Percentiles rank a stretch among this genome's conserved stretches.
Evolutionary conservation across 768 basidiomycete species (phyloP).

Genomic region (Agaricus subrufescens): DNA sequence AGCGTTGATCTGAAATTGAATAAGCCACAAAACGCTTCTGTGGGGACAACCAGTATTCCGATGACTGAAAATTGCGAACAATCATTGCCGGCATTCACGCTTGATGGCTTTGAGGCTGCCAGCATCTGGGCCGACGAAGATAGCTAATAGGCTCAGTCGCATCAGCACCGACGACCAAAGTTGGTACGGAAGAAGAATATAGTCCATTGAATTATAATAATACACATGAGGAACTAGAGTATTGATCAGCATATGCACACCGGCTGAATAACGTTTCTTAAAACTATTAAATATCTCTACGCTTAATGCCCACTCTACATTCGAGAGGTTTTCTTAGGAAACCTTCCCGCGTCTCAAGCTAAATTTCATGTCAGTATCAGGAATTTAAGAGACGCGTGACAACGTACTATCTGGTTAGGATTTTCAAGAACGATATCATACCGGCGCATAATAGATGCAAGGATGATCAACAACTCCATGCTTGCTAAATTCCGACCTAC

Average conservation of each 20-base stretch:
- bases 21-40: too few relatives aligned
- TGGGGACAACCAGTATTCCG: too few relatives aligned
- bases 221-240: background rate
- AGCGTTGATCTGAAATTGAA: too few relatives aligned
- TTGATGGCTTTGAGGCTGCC: too few relatives aligned
- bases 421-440: constrained; percentile 70
- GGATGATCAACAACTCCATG: constrained; percentile 75
- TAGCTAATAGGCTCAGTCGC: too few relatives aligned
- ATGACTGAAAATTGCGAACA: too few relatives aligned
- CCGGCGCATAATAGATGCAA: constrained; percentile 73
- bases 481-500: constrained; percentile 81
- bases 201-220: background rate
- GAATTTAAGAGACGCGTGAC: background rate
- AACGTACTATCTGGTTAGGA: constrained; percentile 46
- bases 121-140: too few relatives aligned
- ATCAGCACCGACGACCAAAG: too few relatives aligned
- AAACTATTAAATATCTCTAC: constrained; percentile 36
- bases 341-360: constrained; percentile 78
- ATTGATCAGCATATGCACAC: background rate
- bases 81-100: too few relatives aligned
- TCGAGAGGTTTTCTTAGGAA: constrained; percentile 81
- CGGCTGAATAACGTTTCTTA: background rate
- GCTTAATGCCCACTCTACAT: constrained; percentile 70
- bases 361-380: background rate
- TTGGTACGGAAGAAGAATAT: too few relatives aligned